These are phyloP conservation scores for Fraxinus sp. DNA, from an alignment of 305 asterid species.

Conservation along the genomic window DNA sequence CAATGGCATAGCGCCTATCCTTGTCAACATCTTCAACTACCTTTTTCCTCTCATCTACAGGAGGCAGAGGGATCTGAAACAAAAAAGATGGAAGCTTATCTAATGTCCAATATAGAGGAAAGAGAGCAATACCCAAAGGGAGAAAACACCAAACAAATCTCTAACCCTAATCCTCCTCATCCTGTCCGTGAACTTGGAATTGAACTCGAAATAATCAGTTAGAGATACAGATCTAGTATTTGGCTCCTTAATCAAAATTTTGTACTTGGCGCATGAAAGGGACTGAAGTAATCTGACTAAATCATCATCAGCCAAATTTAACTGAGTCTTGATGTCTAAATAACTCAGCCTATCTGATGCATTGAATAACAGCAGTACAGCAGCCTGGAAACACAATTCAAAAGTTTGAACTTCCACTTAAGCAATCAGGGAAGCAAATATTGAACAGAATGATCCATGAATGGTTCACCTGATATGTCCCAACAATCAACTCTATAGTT, in stretches of 20 bases:
- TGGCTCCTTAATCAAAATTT: slow-evolving; percentile 53
- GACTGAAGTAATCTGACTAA: slow-evolving; percentile 49
- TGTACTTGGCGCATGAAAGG: slow-evolving; percentile 57
- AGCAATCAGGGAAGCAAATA: neutral
- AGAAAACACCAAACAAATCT: neutral
- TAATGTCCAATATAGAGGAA: neutral
- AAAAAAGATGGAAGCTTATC: neutral
- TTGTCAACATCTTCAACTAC: slow-evolving; percentile 53
- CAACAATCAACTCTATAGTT: slow-evolving; percentile 43
- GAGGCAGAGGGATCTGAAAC: slow-evolving; percentile 53
- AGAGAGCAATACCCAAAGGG: neutral
- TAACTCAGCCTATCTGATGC: slow-evolving; percentile 45
- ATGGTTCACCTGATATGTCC: slow-evolving; percentile 47
- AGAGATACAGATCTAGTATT: slow-evolving; percentile 33
- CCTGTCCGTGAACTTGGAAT: slow-evolving; percentile 49
- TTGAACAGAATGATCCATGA: neutral
- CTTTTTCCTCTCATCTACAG: slow-evolving; percentile 56
- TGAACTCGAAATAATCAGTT: slow-evolving; percentile 45
- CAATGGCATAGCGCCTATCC: slow-evolving; percentile 52
- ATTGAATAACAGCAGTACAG: slow-evolving; percentile 49
- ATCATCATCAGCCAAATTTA: slow-evolving; percentile 54
- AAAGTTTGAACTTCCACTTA: neutral
- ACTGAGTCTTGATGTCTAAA: slow-evolving; percentile 39
- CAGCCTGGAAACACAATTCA: slow-evolving; percentile 35
- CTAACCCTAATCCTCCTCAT: slow-evolving; percentile 57